Conservation (phyloP, 2,329 filamentous ascomycete species). For the Torrubiellomyces zombiae region DNA sequence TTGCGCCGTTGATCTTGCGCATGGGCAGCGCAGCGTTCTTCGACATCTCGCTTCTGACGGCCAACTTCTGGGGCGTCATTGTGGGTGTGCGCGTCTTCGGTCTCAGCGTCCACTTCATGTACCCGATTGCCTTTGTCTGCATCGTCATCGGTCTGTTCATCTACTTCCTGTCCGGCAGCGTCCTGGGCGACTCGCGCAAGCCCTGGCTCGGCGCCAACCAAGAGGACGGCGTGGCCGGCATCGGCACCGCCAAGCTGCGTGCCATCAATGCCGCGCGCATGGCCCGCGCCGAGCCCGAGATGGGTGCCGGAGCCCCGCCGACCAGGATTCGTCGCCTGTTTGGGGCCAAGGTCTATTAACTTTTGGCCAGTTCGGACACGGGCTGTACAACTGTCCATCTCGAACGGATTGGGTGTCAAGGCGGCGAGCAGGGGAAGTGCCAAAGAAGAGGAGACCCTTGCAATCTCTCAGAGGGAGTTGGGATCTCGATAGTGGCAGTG, state of each 20-base stretch:
- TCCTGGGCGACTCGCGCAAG: slow-evolving; percentile 79
- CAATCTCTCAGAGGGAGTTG: too few species aligned
- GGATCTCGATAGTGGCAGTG: too few species aligned
- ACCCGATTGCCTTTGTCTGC: slow-evolving; percentile 86
- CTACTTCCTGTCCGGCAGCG: slow-evolving; percentile 73
- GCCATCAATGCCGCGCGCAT: slow-evolving; percentile 41
- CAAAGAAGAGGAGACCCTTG: too few species aligned
- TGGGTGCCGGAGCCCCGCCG: slow-evolving; percentile 3
- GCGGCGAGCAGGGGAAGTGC: too few species aligned
- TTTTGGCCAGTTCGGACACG: too few species aligned
- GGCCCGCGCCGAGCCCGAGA: slow-evolving; percentile 16
- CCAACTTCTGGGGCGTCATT: slow-evolving; percentile 93
- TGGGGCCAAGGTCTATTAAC: slow-evolving; percentile 1
- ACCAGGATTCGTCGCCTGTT: slow-evolving; percentile 2
- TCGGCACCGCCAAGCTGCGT: slow-evolving; percentile 73
- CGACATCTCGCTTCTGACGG: slow-evolving; percentile 85
- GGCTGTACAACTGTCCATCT: too few species aligned
- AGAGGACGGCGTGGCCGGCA: slow-evolving; percentile 59
- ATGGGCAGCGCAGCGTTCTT: slow-evolving; percentile 88
- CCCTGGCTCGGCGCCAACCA: slow-evolving; percentile 87
- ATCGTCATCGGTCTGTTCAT: slow-evolving; percentile 75
- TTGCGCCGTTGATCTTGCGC: slow-evolving; percentile 76
- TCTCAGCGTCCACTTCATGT: slow-evolving; percentile 68
- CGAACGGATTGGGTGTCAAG: too few species aligned
- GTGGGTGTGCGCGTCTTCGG: slow-evolving; percentile 82